phyloP scores from a whole-genome alignment of 1,284 basidiomycete genomes.

The Cystobasidiaceae sp. region DNA sequence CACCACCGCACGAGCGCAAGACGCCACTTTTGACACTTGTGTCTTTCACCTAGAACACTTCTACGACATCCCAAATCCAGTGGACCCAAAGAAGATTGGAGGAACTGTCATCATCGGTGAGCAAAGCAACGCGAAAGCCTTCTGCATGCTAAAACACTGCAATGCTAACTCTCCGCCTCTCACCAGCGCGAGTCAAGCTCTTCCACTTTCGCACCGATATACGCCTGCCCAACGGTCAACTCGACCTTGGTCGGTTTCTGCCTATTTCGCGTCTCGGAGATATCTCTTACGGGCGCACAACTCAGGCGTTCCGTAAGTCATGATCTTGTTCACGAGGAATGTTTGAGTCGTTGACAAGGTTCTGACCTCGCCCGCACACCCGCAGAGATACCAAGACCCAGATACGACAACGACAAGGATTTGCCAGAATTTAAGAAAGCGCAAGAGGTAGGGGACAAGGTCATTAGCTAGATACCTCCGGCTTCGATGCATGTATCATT shows the following conservation, averaged over 20 bases:
- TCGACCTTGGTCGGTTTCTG: conserved; percentile 59
- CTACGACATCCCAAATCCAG: too few species aligned
- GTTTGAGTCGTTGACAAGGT: too few species aligned
- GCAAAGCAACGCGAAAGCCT: too few species aligned
- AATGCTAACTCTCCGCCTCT: too few species aligned
- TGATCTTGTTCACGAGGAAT: too few species aligned
- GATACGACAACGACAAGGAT: background rate
- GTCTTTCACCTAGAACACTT: too few species aligned
- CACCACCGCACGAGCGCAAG: too few species aligned
- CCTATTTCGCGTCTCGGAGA: conserved; percentile 64
- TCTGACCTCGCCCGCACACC: too few species aligned
- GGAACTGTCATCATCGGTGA: conserved; percentile 61
- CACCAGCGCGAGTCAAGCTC: conserved; percentile 59
- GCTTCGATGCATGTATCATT: too few species aligned
- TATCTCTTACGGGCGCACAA: conserved; percentile 51
- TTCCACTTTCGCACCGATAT: conserved; percentile 59
- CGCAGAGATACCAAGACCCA: background rate
- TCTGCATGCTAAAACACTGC: too few species aligned
- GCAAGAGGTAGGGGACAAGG: background rate
- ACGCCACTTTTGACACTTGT: too few species aligned
- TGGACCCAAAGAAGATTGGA: conserved; percentile 45
- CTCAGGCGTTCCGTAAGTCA: conserved; percentile 23
- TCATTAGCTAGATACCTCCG: too few species aligned
- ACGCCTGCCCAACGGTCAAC: conserved; percentile 41
- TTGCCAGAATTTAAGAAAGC: background rate